Evolutionary conservation across 805 yeast genomes (phyloP), one percentile per base, ranked within the genome.

Genomic region (Kuraishia capsulata): DNA sequence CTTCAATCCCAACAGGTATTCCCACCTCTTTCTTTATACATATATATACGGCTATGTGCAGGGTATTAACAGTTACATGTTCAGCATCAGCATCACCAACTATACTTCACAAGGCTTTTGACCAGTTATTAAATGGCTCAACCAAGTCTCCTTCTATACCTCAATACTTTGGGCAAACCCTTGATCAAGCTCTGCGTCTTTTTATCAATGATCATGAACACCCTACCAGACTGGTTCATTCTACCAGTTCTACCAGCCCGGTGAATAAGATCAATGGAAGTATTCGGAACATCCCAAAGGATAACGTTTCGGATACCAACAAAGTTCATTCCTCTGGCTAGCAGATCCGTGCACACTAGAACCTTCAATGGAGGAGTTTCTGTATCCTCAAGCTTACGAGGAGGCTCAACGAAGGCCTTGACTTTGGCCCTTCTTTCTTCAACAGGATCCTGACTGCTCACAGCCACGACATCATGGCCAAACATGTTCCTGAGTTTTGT

Each of bases 191-290:
- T 69, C 48, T 81, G 80, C 44, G 76, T 81, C 32, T 56, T 58
- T 44, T 78, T 78, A 44, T 79, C 81, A 20, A 81, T 80, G 37
- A 90, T 75, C 51, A 92, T 64, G 44, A 87, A 81, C 2, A 86
- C 96, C 43, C 96, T 71, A 11, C 98, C 98, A 28, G 81, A 69
- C 51, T 81, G 87, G 33, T 82, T 84, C 83, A 89, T 80, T 55
- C 98, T 65, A 3, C 96, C 97, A 0, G 97, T 90, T 61, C 98
- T 74, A 1, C 98, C 98, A 1, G 86, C 81, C 44, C 98, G 67
- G 56, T 90, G 97, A 17, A 90, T 77, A 42, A 90, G 65, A 58
- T 90, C 97, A 16, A 86, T 79, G 0, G 96, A 75, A 13, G 82
- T 79, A 38, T 73, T 71, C 4, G 98, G 98, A 33, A 88, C 75